Base-by-base conservation (phyloP, 768 basidiomycete species). In the Fomitopsis serialis region DNA sequence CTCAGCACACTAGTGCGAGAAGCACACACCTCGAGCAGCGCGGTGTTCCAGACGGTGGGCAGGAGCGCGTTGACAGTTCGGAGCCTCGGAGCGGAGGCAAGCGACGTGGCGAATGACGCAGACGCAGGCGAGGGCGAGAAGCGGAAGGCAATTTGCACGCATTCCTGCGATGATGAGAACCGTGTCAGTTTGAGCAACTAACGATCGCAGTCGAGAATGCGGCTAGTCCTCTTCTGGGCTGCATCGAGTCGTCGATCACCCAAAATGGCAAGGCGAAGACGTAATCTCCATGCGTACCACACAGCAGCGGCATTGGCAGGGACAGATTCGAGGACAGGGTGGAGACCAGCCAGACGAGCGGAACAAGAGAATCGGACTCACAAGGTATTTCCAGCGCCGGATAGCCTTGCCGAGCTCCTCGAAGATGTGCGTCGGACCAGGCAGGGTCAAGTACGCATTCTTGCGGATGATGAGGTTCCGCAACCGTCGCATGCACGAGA, bases 1-100 rank as follows among this genome's bases (percentile, higher is more conserved):
- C 19, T 4, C n/a, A 45, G 2, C 6, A 23, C 25, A n/a, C 21
- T 36, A 29, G 36, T n/a, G 37, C 25, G n/a, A 40, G 24, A 23
- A 42, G 45, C 2, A 37, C 78, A 71, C 36, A 84, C 70, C 42
- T 73, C 58, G 53, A 81, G 74, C 52, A 84, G 72, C 13, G 77
- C 60, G 42, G 74, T 69, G 65, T 79, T 82, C 84, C 84, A 85
- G 0, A 83, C 68, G 3, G 76, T 72, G 1, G 84, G 84, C 6
- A 84, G 68, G 43, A 77, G 72, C 0, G 84, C 79, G 53, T 73
- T 68, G 49, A 86, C 72, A 2, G 70, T 73, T 57, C 73, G 77
- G 5, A 87, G 69, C 11, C 67, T 59, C 21, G 75, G 74, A 4
- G 74, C 68, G 1, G 67, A 72, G 0, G 74, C 69, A 10, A 73